Percentiles rank a stretch among this genome's conserved stretches.
These are phyloP conservation scores for Umbilicus rupestris DNA, from an alignment of 164 flowering plant species.

Conservation along the genomic window DNA sequence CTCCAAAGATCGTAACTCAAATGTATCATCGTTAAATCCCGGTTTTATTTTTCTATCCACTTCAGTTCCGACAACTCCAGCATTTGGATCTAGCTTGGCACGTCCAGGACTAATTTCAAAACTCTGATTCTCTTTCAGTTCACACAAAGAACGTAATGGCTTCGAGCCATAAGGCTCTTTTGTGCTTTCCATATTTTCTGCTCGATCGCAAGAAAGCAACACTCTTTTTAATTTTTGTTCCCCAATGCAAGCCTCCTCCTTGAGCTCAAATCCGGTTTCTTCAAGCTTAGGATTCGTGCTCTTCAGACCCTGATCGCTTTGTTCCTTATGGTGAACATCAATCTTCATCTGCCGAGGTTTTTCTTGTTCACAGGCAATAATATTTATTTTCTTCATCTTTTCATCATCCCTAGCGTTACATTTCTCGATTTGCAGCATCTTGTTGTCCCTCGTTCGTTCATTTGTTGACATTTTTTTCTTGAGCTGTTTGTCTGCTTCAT, in stretches of 20 bases:
- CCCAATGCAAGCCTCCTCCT: neutral
- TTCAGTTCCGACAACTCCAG: neutral
- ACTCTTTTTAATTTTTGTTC: neutral
- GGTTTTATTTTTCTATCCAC: neutral
- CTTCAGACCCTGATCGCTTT: too few relatives aligned
- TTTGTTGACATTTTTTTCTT: neutral
- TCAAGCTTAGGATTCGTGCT: too few relatives aligned
- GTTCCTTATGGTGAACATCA: neutral
- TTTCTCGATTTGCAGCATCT: neutral
- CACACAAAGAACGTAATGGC: neutral
- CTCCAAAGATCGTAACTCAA: neutral
- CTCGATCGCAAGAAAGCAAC: neutral
- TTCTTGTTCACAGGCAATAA: neutral
- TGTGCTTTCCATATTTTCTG: neutral
- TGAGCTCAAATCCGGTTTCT: neutral
- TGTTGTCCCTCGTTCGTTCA: neutral
- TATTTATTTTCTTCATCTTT: neutral
- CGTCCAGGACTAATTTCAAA: too few relatives aligned
- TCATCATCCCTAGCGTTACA: neutral
- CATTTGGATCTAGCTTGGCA: neutral
- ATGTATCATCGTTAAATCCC: neutral
- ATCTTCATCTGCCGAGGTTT: neutral
- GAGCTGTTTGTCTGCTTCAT: neutral
- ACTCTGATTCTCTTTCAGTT: neutral
- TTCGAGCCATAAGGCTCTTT: constrained; percentile 1